A percentile compares a stretch with the other conserved stretches of the same genome.
phyloP scores from a whole-genome alignment of 345 rosid genomes.

The Turnera subulata region DNA sequence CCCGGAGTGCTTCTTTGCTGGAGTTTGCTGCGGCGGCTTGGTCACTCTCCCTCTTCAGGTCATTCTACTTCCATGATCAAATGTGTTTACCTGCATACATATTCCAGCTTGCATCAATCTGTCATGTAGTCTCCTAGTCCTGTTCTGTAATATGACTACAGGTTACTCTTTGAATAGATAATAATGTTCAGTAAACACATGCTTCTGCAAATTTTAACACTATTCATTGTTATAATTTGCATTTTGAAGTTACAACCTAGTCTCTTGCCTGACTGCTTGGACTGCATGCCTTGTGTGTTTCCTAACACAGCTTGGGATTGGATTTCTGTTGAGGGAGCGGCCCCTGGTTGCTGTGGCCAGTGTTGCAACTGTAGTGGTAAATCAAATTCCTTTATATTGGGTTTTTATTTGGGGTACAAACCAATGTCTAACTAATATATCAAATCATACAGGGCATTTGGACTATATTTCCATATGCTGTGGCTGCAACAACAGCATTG shows the following conservation, averaged over 20 bases:
- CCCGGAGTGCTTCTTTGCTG: conserved; percentile 81
- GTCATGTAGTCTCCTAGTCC: too few relatives aligned
- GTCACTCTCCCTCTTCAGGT: conserved; percentile 89
- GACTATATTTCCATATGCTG: conserved; percentile 69
- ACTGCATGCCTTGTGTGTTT: conserved; percentile 8
- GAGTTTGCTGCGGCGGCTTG: conserved; percentile 91
- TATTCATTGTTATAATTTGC: too few relatives aligned
- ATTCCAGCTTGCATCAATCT: too few relatives aligned
- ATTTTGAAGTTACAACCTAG: too few relatives aligned
- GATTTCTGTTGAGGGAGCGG: conserved; percentile 65
- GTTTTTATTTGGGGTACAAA: not conserved
- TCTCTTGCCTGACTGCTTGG: too few relatives aligned
- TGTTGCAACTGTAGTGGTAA: conserved; percentile 78
- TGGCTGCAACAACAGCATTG: conserved; percentile 68
- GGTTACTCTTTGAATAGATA: too few relatives aligned
- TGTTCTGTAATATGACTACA: too few relatives aligned
- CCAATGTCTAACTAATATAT: conserved; percentile 6
- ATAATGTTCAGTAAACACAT: too few relatives aligned
- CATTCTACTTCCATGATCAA: not conserved
- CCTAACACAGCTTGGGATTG: conserved; percentile 55
- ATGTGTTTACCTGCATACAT: not conserved
- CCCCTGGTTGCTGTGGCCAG: conserved; percentile 74
- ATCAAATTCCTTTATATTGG: conserved; percentile 5
- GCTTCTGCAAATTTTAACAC: too few relatives aligned
- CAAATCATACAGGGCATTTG: conserved; percentile 60